A percentile compares a stretch with the other conserved stretches of the same genome.
These are phyloP conservation scores for Leucogyrophana mollusca DNA, from an alignment of 768 basidiomycete genomes.

Conservation along the genomic window DNA sequence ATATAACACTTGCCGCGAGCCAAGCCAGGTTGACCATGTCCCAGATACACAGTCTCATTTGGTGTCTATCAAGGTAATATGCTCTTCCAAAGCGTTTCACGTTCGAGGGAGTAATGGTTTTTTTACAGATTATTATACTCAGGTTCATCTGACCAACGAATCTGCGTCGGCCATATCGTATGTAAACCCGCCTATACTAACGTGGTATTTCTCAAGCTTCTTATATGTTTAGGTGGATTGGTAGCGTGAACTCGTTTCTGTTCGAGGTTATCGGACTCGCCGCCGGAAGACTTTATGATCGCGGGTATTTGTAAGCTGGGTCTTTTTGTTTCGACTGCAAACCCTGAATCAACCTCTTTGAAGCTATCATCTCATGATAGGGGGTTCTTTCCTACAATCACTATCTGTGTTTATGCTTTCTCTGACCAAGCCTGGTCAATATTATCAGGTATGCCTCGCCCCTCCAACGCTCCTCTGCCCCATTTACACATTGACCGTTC, in stretches of 20 bases:
- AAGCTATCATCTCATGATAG: slow-evolving; percentile 13
- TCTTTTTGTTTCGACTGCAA: slow-evolving; percentile 15
- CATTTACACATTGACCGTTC: neutral
- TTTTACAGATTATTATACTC: slow-evolving; percentile 28
- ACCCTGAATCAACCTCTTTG: slow-evolving; percentile 20
- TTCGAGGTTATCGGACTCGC: slow-evolving; percentile 26
- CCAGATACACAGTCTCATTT: slow-evolving; percentile 26
- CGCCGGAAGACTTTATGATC: slow-evolving; percentile 31
- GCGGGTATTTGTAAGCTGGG: slow-evolving; percentile 25
- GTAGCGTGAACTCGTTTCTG: slow-evolving; percentile 30
- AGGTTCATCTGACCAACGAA: slow-evolving; percentile 22
- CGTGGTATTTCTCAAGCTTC: neutral
- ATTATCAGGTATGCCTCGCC: slow-evolving; percentile 28
- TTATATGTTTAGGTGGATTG: slow-evolving; percentile 33
- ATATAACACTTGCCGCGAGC: too few species aligned
- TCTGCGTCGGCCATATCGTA: slow-evolving; percentile 27
- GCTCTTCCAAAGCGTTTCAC: too few species aligned
- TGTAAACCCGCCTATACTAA: slow-evolving; percentile 4
- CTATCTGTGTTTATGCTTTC: slow-evolving; percentile 39
- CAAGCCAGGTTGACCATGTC: too few species aligned
- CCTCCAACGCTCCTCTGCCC: neutral
- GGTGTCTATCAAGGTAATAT: slow-evolving; percentile 35
- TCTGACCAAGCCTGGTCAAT: slow-evolving; percentile 29
- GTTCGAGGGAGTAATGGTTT: neutral
- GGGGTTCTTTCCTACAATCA: slow-evolving; percentile 24